A percentile compares a stretch with the other conserved stretches of the same genome.
These are phyloP conservation scores for Zizania latifolia DNA, from an alignment of 176 grass and related monocot genomes.

Conservation along the genomic window DNA sequence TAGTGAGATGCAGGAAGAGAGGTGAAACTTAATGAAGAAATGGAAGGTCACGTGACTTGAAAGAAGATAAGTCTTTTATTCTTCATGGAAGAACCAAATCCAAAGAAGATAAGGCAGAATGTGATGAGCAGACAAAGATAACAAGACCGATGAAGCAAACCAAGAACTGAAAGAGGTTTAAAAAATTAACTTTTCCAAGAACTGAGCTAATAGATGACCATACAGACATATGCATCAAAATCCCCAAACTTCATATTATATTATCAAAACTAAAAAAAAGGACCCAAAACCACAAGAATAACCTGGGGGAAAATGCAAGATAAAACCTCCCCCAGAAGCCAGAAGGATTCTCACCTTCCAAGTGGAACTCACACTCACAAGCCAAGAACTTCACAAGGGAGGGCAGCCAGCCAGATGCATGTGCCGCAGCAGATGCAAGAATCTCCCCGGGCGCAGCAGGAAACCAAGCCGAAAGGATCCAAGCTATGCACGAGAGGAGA, in stretches of 20 bases:
- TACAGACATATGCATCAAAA: neutral
- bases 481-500: neutral
- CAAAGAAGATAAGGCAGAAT: neutral
- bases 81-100: neutral
- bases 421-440: neutral
- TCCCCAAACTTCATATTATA: neutral
- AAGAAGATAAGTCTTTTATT: neutral
- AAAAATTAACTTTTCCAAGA: neutral
- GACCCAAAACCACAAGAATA: neutral
- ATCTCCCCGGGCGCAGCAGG: neutral
- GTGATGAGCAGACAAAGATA: neutral
- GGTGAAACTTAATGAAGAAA: neutral
- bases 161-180: neutral
- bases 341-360: neutral
- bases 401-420: neutral
- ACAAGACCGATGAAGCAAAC: neutral
- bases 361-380: neutral
- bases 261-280: neutral
- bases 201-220: neutral
- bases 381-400: neutral
- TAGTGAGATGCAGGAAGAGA: neutral
- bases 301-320: neutral
- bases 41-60: neutral
- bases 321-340: neutral
- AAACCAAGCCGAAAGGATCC: constrained; percentile 29